Percentiles rank a stretch among this genome's conserved stretches.
phyloP scores from a whole-genome alignment of 2,329 filamentous ascomycete species.

The Fusarium tjaetaba region DNA sequence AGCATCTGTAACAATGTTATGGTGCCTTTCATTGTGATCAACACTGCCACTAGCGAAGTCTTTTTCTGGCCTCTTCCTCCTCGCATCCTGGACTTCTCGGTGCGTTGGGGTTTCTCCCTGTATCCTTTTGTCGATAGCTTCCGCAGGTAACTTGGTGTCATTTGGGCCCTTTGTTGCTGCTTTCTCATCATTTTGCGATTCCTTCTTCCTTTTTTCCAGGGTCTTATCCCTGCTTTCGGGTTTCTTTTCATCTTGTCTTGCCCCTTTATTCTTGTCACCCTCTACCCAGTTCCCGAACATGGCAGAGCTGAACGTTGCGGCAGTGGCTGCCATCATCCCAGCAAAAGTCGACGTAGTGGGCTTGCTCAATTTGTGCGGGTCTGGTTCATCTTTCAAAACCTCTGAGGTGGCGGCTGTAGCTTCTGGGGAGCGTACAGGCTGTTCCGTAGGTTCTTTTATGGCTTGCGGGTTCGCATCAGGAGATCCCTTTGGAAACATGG shows the following conservation, averaged over 20 bases:
- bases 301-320: slow-evolving; percentile 38
- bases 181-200: not conserved
- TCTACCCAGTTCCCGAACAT: slow-evolving; percentile 42
- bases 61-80: slow-evolving; percentile 12
- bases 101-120: slow-evolving; percentile 41
- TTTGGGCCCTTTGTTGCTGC: not conserved
- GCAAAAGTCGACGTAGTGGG: slow-evolving; percentile 14
- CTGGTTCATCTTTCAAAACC: not conserved
- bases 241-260: slow-evolving; percentile 42
- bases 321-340: slow-evolving; percentile 30
- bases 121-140: slow-evolving; percentile 30
- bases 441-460: not conserved
- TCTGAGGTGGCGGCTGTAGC: not conserved
- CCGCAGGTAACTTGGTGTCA: not conserved
- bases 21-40: slow-evolving; percentile 13
- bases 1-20: slow-evolving; percentile 7
- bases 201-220: not conserved
- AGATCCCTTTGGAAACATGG: slow-evolving; percentile 2
- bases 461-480: slow-evolving; percentile 7
- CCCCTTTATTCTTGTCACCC: slow-evolving; percentile 49
- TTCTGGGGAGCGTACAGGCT: not conserved
- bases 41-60: slow-evolving; percentile 45
- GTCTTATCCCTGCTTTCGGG: not conserved
- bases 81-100: not conserved
- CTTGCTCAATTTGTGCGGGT: not conserved